Evolutionary conservation across 495 filamentous ascomycete genomes (phyloP).

Genomic region (Neurospora africana): DNA sequence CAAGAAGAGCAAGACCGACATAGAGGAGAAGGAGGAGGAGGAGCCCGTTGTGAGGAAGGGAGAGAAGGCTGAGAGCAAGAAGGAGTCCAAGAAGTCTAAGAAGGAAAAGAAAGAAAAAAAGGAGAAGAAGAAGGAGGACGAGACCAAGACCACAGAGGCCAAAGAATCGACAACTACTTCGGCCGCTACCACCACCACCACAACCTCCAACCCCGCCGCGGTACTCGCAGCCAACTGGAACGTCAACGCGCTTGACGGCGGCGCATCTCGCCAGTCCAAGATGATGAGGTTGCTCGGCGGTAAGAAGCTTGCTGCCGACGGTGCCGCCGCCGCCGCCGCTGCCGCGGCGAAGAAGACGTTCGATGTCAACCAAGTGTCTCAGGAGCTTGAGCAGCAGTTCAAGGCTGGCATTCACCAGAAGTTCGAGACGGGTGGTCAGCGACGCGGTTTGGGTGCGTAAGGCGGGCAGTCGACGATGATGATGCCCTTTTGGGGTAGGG

Average conservation of each 20-base stretch:
- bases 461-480: background rate
- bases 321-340: constrained; percentile 1
- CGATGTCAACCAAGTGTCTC: constrained; percentile 33
- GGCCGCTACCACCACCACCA: background rate
- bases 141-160: too few species aligned
- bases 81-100: constrained; percentile 5
- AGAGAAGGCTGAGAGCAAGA: constrained; percentile 1
- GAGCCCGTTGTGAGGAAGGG: background rate
- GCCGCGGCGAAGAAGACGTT: constrained; percentile 13
- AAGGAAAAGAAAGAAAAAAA: constrained; percentile 8
- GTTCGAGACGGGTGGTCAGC: constrained; percentile 39
- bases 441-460: constrained; percentile 45
- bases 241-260: constrained; percentile 40
- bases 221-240: constrained; percentile 38
- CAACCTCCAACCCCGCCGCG: constrained; percentile 2
- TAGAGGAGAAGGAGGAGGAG: constrained; percentile 4
- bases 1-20: background rate
- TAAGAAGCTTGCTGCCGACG: constrained; percentile 23
- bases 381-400: constrained; percentile 50
- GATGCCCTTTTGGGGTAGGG: background rate
- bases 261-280: constrained; percentile 40
- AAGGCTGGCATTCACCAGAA: constrained; percentile 48
- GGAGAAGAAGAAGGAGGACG: constrained; percentile 1
- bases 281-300: constrained; percentile 47
- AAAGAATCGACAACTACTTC: background rate